phyloP scores from a whole-genome alignment of 768 basidiomycete species.

The Russula foetens region DNA sequence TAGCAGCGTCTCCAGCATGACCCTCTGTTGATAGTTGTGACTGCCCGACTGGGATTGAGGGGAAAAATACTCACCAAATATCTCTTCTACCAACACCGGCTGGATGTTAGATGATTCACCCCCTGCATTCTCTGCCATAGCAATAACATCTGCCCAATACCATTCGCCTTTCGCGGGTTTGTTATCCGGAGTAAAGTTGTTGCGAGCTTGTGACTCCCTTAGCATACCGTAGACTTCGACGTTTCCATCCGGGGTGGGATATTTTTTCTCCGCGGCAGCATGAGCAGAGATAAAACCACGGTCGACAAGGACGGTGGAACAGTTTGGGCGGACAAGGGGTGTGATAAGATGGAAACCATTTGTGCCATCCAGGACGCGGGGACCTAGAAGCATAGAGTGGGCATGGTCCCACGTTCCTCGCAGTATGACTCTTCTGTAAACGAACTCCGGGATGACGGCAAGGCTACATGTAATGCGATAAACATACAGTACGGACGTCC shows the following conservation, averaged over 20 bases:
- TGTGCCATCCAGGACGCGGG: constrained; percentile 81
- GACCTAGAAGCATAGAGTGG: constrained; percentile 74
- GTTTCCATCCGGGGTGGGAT: constrained; percentile 39
- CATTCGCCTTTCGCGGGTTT: constrained; percentile 70
- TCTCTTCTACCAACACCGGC: constrained; percentile 84
- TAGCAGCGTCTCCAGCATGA: constrained; percentile 64
- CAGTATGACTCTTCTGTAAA: constrained; percentile 76
- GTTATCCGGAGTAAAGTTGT: constrained; percentile 86
- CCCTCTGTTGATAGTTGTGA: constrained; percentile 51
- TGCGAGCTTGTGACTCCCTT: constrained; percentile 63
- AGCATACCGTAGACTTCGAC: constrained; percentile 84
- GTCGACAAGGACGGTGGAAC: constrained; percentile 83
- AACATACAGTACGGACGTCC: constrained; percentile 19
- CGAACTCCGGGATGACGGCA: constrained; percentile 77
- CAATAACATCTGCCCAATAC: constrained; percentile 85
- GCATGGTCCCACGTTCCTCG: constrained; percentile 73
- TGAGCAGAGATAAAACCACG: constrained; percentile 78
- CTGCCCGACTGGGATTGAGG: background rate
- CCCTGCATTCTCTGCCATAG: constrained; percentile 72
- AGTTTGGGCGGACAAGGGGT: constrained; percentile 72
- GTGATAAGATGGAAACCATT: constrained; percentile 85
- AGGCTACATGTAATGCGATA: constrained; percentile 38
- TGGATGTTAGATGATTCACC: constrained; percentile 68
- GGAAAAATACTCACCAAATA: constrained; percentile 59
- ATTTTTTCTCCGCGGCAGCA: constrained; percentile 33